Conservation (phyloP, 2,329 filamentous ascomycete genomes). For the Juglanconis juglandina region DNA sequence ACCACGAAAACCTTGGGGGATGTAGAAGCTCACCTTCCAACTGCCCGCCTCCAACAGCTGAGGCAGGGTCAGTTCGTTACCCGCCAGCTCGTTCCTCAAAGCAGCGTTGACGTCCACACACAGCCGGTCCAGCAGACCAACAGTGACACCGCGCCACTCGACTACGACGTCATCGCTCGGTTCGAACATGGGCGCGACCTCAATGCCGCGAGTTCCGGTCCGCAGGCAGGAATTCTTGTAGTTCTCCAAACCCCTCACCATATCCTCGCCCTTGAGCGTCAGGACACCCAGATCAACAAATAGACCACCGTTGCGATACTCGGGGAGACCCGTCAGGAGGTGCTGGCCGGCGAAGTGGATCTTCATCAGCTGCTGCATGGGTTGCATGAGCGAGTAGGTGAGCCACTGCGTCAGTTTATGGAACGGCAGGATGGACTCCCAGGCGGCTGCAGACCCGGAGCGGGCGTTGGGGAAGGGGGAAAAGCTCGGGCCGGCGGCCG, state of each 20-base stretch:
- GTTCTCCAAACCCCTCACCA: conserved; percentile 40
- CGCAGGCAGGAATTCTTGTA: conserved; percentile 65
- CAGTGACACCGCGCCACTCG: conserved; percentile 63
- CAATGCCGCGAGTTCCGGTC: conserved; percentile 60
- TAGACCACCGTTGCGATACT: conserved; percentile 69
- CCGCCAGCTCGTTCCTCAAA: conserved; percentile 61
- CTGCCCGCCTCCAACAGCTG: conserved; percentile 94
- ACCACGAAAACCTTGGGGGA: neutral
- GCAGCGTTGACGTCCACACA: conserved; percentile 55
- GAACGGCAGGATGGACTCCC: conserved; percentile 69
- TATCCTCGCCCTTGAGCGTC: conserved; percentile 44
- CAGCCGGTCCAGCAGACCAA: conserved; percentile 56
- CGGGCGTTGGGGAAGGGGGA: conserved; percentile 43
- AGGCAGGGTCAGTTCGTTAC: conserved; percentile 70
- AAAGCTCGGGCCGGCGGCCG: conserved; percentile 49
- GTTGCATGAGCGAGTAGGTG: conserved; percentile 68
- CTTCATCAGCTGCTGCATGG: conserved; percentile 51
- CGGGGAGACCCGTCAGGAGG: conserved; percentile 64
- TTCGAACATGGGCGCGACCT: conserved; percentile 57
- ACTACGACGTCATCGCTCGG: conserved; percentile 60
- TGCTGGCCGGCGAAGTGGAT: conserved; percentile 50
- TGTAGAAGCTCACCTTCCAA: conserved; percentile 74
- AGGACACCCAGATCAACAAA: conserved; percentile 59
- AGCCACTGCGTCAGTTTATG: conserved; percentile 71
- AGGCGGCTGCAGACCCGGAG: conserved; percentile 50